Evolutionary conservation across 2,329 filamentous ascomycete species (phyloP).

Genomic region (Xylaria multiplex): DNA sequence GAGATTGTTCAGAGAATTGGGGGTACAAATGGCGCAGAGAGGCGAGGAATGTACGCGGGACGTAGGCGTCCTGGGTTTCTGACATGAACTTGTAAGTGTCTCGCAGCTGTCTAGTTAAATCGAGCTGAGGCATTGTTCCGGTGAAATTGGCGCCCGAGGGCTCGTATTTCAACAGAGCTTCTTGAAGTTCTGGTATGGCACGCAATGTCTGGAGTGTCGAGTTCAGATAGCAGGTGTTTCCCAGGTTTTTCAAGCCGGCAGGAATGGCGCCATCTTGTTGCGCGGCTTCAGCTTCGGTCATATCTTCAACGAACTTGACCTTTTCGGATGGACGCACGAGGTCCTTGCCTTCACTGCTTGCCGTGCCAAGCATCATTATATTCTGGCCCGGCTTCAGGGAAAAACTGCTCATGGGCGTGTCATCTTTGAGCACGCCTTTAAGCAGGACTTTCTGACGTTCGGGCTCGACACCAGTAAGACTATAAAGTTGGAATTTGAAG

Average conservation of each 20-base stretch:
- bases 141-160: constrained; percentile 41
- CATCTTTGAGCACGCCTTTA: constrained; percentile 95
- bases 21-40: constrained; percentile 83
- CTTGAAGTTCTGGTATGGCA: constrained; percentile 88
- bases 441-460: constrained; percentile 95
- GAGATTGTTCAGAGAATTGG: constrained; percentile 91
- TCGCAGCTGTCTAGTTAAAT: constrained; percentile 80
- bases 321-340: constrained; percentile 80
- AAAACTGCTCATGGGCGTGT: constrained; percentile 84
- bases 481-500: constrained; percentile 96
- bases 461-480: constrained; percentile 93
- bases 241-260: constrained; percentile 88
- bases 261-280: constrained; percentile 85
- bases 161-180: constrained; percentile 73
- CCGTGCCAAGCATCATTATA: constrained; percentile 97
- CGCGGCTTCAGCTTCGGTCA: constrained; percentile 93
- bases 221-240: constrained; percentile 99
- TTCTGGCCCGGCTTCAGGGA: constrained; percentile 85
- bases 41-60: constrained; percentile 83
- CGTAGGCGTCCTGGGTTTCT: constrained; percentile 86
- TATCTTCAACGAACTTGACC: constrained; percentile 93
- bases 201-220: constrained; percentile 93
- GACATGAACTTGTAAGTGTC: constrained; percentile 90
- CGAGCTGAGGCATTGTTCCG: constrained; percentile 63
- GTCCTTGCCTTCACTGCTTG: constrained; percentile 70